Evolutionary conservation across 1,284 basidiomycete species (phyloP).

Genomic region (Crepidotus sp.): DNA sequence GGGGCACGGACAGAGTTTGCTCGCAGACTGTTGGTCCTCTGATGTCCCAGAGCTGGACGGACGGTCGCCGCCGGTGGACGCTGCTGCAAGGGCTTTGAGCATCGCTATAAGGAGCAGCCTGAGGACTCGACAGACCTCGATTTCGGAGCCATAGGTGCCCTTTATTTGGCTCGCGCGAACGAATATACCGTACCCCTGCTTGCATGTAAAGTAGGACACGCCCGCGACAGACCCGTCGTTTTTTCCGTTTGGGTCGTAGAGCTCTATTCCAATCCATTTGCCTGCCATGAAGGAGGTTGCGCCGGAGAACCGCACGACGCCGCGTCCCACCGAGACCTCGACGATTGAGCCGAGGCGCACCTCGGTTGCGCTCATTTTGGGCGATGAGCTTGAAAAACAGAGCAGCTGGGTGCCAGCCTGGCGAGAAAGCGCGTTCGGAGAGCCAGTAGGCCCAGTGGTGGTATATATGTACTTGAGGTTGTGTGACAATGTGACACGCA

Average conservation of each 20-base stretch:
- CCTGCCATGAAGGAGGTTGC: conserved; percentile 80
- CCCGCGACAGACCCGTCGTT: conserved; percentile 91
- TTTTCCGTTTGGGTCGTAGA: conserved; percentile 81
- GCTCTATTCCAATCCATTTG: conserved; percentile 92
- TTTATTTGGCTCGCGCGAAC: conserved; percentile 85
- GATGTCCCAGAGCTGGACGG: conserved; percentile 17
- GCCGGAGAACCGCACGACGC: conserved; percentile 83
- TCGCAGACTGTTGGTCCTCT: conserved; percentile 16
- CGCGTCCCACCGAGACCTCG: conserved; percentile 69
- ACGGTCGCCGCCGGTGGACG: conserved; percentile 6
- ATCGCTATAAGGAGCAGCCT: not conserved
- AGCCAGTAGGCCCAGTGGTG: not conserved
- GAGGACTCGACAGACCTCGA: conserved; percentile 22
- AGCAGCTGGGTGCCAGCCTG: conserved; percentile 10
- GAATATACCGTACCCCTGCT: conserved; percentile 78
- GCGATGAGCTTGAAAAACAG: conserved; percentile 1
- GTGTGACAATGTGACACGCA: not conserved
- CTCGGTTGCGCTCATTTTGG: conserved; percentile 22
- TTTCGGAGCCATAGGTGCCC: conserved; percentile 41
- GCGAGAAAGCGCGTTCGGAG: conserved; percentile 1
- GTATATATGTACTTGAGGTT: too few relatives aligned
- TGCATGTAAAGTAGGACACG: conserved; percentile 78
- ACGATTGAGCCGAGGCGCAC: conserved; percentile 58
- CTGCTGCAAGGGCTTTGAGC: conserved; percentile 2
- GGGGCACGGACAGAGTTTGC: conserved; percentile 22